Percentiles rank a stretch among this genome's conserved stretches.
phyloP scores from a whole-genome alignment of 2,329 filamentous ascomycete species.

The Botrytis hyacinthi region DNA sequence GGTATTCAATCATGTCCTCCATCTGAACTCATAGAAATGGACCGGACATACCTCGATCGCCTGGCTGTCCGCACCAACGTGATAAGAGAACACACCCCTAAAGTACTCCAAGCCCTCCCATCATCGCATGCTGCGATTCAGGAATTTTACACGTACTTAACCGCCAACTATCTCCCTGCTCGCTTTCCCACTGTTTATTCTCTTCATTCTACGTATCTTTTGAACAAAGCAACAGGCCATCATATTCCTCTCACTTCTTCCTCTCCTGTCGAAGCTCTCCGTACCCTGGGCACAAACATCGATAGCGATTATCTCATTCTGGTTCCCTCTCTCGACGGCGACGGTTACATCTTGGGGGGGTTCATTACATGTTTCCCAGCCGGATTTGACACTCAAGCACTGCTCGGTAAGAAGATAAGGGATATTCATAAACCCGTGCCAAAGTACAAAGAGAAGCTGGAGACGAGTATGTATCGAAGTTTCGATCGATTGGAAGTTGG shows the following conservation, averaged over 20 bases:
- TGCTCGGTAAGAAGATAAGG: conserved; percentile 51
- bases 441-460: conserved; percentile 54
- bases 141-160: conserved; percentile 57
- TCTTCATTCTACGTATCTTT: conserved; percentile 37
- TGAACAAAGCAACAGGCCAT: conserved; percentile 48
- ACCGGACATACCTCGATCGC: conserved; percentile 56
- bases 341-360: conserved; percentile 53
- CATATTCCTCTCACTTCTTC: conserved; percentile 42
- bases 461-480: conserved; percentile 60
- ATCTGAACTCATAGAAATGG: conserved; percentile 56
- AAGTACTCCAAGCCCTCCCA: conserved; percentile 42
- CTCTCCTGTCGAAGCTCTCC: conserved; percentile 43
- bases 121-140: conserved; percentile 46
- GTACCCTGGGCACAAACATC: conserved; percentile 50
- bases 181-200: conserved; percentile 55
- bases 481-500: conserved; percentile 54
- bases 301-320: conserved; percentile 62
- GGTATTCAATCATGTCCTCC: conserved; percentile 52
- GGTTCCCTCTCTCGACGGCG: conserved; percentile 43
- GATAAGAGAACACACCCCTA: conserved; percentile 45
- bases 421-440: conserved; percentile 60
- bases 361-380: conserved; percentile 56
- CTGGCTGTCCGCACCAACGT: conserved; percentile 49
- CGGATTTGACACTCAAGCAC: conserved; percentile 56
- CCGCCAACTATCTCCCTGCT: conserved; percentile 52